Conservation (phyloP, 2,329 filamentous ascomycete genomes). For the Monosporascus sp. region DNA sequence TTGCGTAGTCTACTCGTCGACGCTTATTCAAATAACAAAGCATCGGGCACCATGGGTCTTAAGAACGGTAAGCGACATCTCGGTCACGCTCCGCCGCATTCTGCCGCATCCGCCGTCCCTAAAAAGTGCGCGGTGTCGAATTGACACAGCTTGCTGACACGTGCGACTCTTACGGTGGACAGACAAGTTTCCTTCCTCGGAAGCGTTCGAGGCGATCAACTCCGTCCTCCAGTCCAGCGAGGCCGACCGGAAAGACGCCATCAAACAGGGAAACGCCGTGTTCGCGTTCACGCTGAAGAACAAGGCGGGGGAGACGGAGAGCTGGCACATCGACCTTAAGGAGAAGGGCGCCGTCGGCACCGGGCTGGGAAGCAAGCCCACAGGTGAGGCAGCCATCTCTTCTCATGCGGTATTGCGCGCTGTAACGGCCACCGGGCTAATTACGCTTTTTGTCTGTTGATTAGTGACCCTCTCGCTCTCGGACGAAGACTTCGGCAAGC, state of each 20-base stretch:
- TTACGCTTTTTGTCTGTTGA: background rate
- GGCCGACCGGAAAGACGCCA: conserved; percentile 71
- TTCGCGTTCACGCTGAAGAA: conserved; percentile 95
- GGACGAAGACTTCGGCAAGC: conserved; percentile 79
- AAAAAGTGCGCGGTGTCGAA: background rate
- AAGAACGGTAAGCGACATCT: conserved; percentile 55
- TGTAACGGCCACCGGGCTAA: background rate
- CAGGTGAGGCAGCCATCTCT: conserved; percentile 51
- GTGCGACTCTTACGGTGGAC: conserved; percentile 5
- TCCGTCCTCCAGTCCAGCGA: conserved; percentile 61
- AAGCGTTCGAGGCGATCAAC: conserved; percentile 86
- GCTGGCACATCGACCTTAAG: conserved; percentile 96
- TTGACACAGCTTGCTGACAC: background rate
- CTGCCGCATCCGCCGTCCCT: background rate
- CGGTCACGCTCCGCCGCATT: background rate
- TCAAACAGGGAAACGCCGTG: conserved; percentile 81
- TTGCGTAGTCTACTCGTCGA: background rate
- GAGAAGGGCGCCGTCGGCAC: conserved; percentile 76
- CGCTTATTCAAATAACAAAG: background rate
- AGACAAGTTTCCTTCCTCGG: conserved; percentile 86
- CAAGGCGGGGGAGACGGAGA: conserved; percentile 67
- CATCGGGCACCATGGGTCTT: conserved; percentile 57
- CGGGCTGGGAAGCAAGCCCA: conserved; percentile 75
- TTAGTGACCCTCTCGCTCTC: conserved; percentile 82
- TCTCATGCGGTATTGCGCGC: background rate